Percentiles rank a stretch among this genome's conserved stretches.
Evolutionary conservation across 2,329 filamentous ascomycete genomes (phyloP).

Genomic region (Rhinocladiella similis): DNA sequence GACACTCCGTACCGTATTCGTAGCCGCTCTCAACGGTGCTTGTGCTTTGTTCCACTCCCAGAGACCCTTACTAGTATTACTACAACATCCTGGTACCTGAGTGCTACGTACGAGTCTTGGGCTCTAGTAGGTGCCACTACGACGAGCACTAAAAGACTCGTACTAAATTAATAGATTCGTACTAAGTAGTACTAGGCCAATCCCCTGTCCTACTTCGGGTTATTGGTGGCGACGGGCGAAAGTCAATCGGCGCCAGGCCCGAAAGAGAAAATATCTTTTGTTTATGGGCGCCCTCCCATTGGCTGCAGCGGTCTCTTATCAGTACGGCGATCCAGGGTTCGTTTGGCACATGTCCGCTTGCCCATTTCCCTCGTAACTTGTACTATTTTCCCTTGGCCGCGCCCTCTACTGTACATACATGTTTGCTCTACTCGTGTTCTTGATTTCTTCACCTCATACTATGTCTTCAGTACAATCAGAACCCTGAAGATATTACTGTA

Average conservation of each 20-base stretch:
- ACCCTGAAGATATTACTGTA: too few relatives aligned
- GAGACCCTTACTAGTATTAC: too few relatives aligned
- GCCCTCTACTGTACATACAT: not conserved
- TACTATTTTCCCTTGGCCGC: not conserved
- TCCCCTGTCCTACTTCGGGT: not conserved
- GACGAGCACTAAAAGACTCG: too few relatives aligned
- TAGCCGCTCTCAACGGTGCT: too few relatives aligned
- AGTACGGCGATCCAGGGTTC: not conserved
- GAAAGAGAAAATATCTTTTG: not conserved
- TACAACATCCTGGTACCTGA: too few relatives aligned
- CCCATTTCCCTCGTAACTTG: not conserved
- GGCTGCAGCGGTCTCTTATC: not conserved
- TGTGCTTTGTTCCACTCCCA: too few relatives aligned
- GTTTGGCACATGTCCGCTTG: conserved; percentile 1
- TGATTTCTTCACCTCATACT: not conserved
- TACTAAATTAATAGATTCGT: too few relatives aligned
- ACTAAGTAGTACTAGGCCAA: too few relatives aligned
- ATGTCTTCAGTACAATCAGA: too few relatives aligned
- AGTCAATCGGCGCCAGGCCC: not conserved
- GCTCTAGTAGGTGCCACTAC: too few relatives aligned
- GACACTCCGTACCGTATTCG: too few relatives aligned
- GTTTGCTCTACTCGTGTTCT: not conserved
- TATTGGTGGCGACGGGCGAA: not conserved
- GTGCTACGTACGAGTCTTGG: too few relatives aligned
- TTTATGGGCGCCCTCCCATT: not conserved